phyloP scores from a whole-genome alignment of 1,139 yeast species.

The Taphrina pruni region DNA sequence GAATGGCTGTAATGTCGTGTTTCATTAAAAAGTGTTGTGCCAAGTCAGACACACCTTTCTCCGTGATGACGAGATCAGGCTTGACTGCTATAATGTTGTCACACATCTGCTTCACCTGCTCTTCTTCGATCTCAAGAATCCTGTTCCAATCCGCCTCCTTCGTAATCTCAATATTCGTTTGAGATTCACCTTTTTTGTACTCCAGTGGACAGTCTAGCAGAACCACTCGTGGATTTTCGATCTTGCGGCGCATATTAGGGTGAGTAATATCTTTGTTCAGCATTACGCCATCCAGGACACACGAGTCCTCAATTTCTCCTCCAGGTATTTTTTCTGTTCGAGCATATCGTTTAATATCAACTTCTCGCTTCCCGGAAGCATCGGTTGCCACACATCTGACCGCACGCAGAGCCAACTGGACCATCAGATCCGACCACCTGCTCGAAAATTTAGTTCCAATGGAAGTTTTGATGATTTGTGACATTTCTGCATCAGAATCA shows the following conservation, averaged over 20 bases:
- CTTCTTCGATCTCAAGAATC: conserved; percentile 94
- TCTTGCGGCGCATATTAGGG: conserved; percentile 91
- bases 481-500: conserved; percentile 83
- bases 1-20: conserved; percentile 89
- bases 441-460: conserved; percentile 95
- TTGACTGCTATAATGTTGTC: conserved; percentile 82
- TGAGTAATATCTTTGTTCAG: conserved; percentile 96
- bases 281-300: conserved; percentile 87
- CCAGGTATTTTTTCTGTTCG: conserved; percentile 97
- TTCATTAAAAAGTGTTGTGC: conserved; percentile 95
- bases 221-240: conserved; percentile 86
- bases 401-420: conserved; percentile 82
- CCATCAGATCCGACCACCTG: conserved; percentile 92
- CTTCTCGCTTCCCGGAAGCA: conserved; percentile 72
- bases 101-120: conserved; percentile 87
- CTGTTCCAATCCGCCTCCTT: conserved; percentile 97
- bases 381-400: conserved; percentile 80
- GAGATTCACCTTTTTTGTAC: conserved; percentile 98
- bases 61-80: conserved; percentile 95
- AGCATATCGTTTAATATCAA: conserved; percentile 90
- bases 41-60: conserved; percentile 97
- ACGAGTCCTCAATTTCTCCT: conserved; percentile 89
- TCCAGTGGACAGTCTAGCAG: conserved; percentile 95
- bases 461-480: conserved; percentile 81
- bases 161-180: conserved; percentile 95